These are phyloP conservation scores for Anthostomella pinea DNA, from an alignment of 2,329 filamentous ascomycete genomes.

Conservation along the genomic window DNA sequence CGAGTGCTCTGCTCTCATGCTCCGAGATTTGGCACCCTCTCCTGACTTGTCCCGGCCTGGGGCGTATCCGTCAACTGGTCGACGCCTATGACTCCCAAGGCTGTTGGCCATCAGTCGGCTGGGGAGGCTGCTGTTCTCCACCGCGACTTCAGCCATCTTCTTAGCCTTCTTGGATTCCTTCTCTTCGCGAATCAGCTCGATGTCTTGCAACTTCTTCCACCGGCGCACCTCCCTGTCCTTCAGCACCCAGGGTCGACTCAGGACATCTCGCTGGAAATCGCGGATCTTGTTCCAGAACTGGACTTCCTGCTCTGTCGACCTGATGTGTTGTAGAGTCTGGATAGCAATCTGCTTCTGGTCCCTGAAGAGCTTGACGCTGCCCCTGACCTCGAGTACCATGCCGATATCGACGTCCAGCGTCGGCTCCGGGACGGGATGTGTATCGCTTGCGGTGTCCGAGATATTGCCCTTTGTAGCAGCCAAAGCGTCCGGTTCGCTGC, in stretches of 20 bases:
- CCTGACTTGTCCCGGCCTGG: too few species aligned
- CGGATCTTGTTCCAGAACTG: constrained; percentile 55
- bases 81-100: too few species aligned
- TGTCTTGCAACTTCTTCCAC: constrained; percentile 47
- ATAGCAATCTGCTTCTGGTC: constrained; percentile 51
- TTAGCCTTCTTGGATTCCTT: constrained; percentile 18
- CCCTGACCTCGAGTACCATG: constrained; percentile 56
- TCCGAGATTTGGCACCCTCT: constrained; percentile 6
- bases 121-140: neutral
- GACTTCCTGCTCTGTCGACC: constrained; percentile 55
- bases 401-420: constrained; percentile 43
- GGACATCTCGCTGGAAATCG: constrained; percentile 48
- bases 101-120: constrained; percentile 2
- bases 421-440: constrained; percentile 6
- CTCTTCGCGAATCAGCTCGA: constrained; percentile 23
- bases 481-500: neutral
- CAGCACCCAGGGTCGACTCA: constrained; percentile 55
- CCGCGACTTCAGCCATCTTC: constrained; percentile 2
- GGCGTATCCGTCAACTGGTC: too few species aligned
- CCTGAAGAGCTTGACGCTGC: constrained; percentile 46
- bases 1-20: constrained; percentile 17
- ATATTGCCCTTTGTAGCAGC: neutral
- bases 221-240: constrained; percentile 45
- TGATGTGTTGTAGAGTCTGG: constrained; percentile 46
- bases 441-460: constrained; percentile 1